These are phyloP conservation scores for Talaromyces rugulosus DNA, from an alignment of 2,329 filamentous ascomycete species.

Conservation along the genomic window DNA sequence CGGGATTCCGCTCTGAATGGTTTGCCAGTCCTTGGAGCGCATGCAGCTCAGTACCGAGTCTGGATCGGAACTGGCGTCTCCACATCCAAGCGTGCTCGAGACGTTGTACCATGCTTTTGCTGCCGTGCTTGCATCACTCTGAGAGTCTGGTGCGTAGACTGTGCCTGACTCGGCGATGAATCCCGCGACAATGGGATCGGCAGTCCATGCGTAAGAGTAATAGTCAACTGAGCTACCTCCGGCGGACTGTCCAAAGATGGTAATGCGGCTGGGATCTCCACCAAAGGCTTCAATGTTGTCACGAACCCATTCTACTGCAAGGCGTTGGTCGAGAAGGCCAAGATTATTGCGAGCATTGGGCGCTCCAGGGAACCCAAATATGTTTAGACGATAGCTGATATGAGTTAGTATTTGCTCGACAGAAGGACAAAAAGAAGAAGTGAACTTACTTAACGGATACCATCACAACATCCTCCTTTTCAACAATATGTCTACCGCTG, in stretches of 20 bases:
- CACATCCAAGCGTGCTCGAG: conserved; percentile 1
- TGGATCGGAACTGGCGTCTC: not conserved
- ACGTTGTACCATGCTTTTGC: conserved; percentile 5
- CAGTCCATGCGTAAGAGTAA: conserved; percentile 7
- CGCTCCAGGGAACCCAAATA: conserved; percentile 5
- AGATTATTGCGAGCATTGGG: conserved; percentile 49
- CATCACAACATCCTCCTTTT: conserved; percentile 5
- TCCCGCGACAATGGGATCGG: conserved; percentile 6
- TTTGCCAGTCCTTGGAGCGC: conserved; percentile 6
- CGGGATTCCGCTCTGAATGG: not conserved
- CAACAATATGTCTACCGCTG: conserved; percentile 3
- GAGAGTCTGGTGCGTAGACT: not conserved
- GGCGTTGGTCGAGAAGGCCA: conserved; percentile 67
- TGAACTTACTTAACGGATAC: conserved; percentile 3
- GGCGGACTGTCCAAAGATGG: conserved; percentile 72
- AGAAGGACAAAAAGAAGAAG: not conserved
- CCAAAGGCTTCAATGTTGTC: conserved; percentile 75
- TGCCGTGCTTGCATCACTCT: not conserved
- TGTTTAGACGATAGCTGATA: conserved; percentile 4
- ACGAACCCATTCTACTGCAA: conserved; percentile 70
- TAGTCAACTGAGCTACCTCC: conserved; percentile 33
- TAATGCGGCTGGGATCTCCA: conserved; percentile 73
- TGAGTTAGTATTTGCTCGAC: not conserved
- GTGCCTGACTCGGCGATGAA: conserved; percentile 8
- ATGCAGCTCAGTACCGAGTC: conserved; percentile 1